Evolutionary conservation across 768 basidiomycete genomes (phyloP).

Genomic region (Strobilomyces confusus): DNA sequence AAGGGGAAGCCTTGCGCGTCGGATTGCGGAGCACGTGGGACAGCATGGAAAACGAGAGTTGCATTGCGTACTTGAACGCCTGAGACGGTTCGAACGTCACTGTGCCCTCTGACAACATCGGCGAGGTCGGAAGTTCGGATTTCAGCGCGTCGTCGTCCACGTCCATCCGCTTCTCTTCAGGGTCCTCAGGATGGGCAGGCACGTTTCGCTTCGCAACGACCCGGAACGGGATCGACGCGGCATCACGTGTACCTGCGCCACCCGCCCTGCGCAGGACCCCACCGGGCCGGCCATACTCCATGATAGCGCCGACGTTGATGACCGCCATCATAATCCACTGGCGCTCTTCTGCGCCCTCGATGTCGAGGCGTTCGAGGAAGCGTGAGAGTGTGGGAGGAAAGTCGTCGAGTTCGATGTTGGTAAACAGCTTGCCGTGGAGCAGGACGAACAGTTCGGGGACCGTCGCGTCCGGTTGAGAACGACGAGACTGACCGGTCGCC

Average conservation of each 20-base stretch:
- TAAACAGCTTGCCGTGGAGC: slow-evolving; percentile 96
- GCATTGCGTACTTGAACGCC: slow-evolving; percentile 68
- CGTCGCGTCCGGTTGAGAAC: slow-evolving; percentile 70
- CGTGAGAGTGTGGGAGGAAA: slow-evolving; percentile 78
- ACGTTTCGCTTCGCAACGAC: slow-evolving; percentile 48
- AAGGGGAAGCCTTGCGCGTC: slow-evolving; percentile 55
- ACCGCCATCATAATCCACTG: slow-evolving; percentile 98
- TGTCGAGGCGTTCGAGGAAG: slow-evolving; percentile 80
- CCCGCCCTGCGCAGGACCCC: slow-evolving; percentile 67
- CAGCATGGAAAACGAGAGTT: slow-evolving; percentile 77
- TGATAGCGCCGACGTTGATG: slow-evolving; percentile 72
- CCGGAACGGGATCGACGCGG: slow-evolving; percentile 37
- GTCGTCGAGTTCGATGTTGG: slow-evolving; percentile 90
- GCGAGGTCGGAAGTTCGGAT: slow-evolving; percentile 23
- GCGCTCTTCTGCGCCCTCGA: slow-evolving; percentile 75
- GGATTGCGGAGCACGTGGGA: slow-evolving; percentile 64
- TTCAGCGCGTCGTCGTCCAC: slow-evolving; percentile 49
- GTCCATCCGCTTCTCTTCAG: slow-evolving; percentile 58
- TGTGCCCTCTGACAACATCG: slow-evolving; percentile 31
- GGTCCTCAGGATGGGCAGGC: slow-evolving; percentile 26
- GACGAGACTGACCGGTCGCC: slow-evolving; percentile 52
- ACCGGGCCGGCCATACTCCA: slow-evolving; percentile 82
- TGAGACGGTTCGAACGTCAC: slow-evolving; percentile 48
- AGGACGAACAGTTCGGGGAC: slow-evolving; percentile 82
- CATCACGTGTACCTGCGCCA: slow-evolving; percentile 40